Evolutionary conservation across 805 yeast genomes (phyloP).

Genomic region (Candida pseudoglaebosa): DNA sequence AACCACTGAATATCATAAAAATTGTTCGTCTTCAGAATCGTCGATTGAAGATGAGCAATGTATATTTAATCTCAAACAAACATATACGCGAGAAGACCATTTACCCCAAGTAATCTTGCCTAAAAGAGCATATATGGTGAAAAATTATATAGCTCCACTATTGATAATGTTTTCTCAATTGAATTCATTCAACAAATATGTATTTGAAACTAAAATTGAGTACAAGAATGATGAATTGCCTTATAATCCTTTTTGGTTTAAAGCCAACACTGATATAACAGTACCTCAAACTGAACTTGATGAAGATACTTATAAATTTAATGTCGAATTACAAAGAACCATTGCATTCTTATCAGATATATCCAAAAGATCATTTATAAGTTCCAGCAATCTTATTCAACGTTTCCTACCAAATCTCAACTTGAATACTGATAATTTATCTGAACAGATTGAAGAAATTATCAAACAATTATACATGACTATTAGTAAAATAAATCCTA

Average conservation of each 20-base stretch:
- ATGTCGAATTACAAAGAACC: constrained; percentile 22
- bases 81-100: not conserved
- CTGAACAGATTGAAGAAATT: constrained; percentile 19
- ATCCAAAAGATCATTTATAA: constrained; percentile 20
- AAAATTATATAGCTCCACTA: constrained; percentile 27
- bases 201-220: constrained; percentile 7
- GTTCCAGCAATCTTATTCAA: constrained; percentile 15
- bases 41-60: not conserved
- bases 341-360: constrained; percentile 16
- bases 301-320: constrained; percentile 10
- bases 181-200: constrained; percentile 15
- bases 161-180: constrained; percentile 24
- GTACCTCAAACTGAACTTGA: constrained; percentile 8
- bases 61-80: not conserved
- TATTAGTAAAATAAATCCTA: constrained; percentile 3
- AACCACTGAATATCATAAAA: not conserved
- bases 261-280: constrained; percentile 7
- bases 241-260: constrained; percentile 17
- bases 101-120: constrained; percentile 19
- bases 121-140: constrained; percentile 12
- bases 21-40: not conserved
- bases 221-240: constrained; percentile 12
- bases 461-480: constrained; percentile 10
- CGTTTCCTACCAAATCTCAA: not conserved
- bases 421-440: constrained; percentile 17